Percentiles rank a stretch among this genome's conserved stretches.
Evolutionary conservation across 768 basidiomycete genomes (phyloP).

Genomic region (Boletus coccyginus): DNA sequence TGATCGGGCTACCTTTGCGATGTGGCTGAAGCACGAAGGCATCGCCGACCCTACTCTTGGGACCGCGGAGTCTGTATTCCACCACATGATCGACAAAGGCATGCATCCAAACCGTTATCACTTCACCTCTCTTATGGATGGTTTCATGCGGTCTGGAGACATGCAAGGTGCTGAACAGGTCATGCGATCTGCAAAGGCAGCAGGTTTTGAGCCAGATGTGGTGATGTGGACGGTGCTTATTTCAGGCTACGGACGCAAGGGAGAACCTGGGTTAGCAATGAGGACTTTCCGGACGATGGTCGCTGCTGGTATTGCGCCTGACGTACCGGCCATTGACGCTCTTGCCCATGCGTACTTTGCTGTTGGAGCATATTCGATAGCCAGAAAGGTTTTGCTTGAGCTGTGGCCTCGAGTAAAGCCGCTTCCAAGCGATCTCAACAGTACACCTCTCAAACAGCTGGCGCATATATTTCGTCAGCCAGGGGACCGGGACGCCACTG

Average conservation of each 20-base stretch:
- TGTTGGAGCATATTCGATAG: constrained; percentile 48
- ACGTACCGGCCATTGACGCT: constrained; percentile 69
- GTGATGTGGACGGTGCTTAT: constrained; percentile 80
- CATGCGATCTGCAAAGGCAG: constrained; percentile 48
- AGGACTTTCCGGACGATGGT: constrained; percentile 63
- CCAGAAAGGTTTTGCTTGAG: constrained; percentile 51
- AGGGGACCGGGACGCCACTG: constrained; percentile 9
- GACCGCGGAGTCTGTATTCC: constrained; percentile 53
- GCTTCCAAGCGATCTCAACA: constrained; percentile 50
- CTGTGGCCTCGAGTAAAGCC: constrained; percentile 66
- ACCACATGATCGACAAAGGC: constrained; percentile 60
- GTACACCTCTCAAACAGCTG: constrained; percentile 46
- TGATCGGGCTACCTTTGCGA: constrained; percentile 55
- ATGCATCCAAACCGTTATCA: constrained; percentile 73
- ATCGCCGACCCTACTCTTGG: constrained; percentile 49
- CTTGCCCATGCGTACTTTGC: constrained; percentile 65
- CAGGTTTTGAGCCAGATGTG: constrained; percentile 55
- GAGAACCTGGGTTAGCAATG: constrained; percentile 52
- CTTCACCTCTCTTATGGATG: constrained; percentile 72
- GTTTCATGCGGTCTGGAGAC: constrained; percentile 61
- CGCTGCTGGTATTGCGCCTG: constrained; percentile 58
- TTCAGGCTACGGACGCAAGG: constrained; percentile 61
- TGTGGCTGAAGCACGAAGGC: constrained; percentile 64
- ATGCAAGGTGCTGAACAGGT: constrained; percentile 52
- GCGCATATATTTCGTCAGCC: constrained; percentile 42